These are phyloP conservation scores for Pythium periplocum DNA, from an alignment of 352 stramenopile species.

Conservation along the genomic window DNA sequence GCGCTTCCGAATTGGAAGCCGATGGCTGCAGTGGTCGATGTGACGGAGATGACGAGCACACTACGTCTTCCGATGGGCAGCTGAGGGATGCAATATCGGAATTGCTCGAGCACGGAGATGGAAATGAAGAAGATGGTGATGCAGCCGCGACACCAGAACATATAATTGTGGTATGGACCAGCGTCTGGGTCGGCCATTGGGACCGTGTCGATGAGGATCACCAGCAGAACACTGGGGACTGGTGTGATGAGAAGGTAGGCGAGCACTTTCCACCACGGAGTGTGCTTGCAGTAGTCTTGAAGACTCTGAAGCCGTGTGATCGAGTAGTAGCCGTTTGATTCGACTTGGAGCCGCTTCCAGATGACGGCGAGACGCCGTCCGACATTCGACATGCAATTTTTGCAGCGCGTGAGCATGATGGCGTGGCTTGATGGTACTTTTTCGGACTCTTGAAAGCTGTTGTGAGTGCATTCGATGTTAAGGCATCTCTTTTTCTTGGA, in stretches of 20 bases:
- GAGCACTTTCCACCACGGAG: background rate
- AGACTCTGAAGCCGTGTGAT: background rate
- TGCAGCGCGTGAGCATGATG: too few relatives aligned
- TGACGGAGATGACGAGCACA: background rate
- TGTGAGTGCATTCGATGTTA: too few relatives aligned
- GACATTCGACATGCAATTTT: too few relatives aligned
- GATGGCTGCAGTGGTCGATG: background rate
- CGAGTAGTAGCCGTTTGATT: background rate
- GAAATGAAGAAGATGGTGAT: conserved; percentile 3
- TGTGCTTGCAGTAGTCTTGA: background rate
- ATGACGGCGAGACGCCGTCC: too few relatives aligned
- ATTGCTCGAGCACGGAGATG: background rate
- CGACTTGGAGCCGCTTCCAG: background rate
- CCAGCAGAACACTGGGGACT: background rate
- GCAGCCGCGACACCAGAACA: background rate
- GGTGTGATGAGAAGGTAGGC: background rate
- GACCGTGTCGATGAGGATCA: conserved; percentile 1
- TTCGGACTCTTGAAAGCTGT: too few relatives aligned
- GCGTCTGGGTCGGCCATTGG: background rate
- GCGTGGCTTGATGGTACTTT: too few relatives aligned
- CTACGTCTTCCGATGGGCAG: background rate
- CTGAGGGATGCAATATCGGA: background rate
- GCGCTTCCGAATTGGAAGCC: background rate
- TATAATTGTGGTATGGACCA: background rate
- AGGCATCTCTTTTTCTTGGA: too few relatives aligned